Evolutionary conservation across 768 basidiomycete species (phyloP).

Genomic region (Phanerochaete sordida): DNA sequence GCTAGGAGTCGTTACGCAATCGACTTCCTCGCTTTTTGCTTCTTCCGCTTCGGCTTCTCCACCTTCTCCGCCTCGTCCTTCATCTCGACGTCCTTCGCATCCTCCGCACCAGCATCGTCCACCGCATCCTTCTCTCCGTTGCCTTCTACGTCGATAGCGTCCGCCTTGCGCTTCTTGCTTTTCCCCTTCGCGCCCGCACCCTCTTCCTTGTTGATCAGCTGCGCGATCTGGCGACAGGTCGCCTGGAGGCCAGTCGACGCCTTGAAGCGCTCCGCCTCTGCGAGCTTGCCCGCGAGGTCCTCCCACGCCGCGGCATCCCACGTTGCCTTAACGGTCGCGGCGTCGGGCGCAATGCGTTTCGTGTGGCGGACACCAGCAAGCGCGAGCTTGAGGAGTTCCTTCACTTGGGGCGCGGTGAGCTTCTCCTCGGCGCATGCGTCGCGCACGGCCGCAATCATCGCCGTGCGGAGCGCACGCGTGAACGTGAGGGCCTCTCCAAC

Average conservation of each 20-base stretch:
- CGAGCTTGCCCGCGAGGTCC: slow-evolving; percentile 42
- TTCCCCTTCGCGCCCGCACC: slow-evolving; percentile 23
- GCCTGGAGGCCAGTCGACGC: slow-evolving; percentile 56
- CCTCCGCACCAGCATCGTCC: slow-evolving; percentile 39
- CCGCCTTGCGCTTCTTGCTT: slow-evolving; percentile 26
- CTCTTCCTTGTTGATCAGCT: slow-evolving; percentile 14
- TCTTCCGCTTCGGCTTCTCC: slow-evolving; percentile 1
- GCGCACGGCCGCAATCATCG: slow-evolving; percentile 45
- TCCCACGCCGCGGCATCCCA: slow-evolving; percentile 68
- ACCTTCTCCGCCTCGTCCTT: background rate
- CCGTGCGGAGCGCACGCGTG: slow-evolving; percentile 46
- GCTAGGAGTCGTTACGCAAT: background rate
- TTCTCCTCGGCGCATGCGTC: slow-evolving; percentile 43
- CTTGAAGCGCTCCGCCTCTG: slow-evolving; percentile 55
- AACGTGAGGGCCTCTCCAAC: slow-evolving; percentile 43
- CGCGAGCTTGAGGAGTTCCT: slow-evolving; percentile 74
- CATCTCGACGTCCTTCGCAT: slow-evolving; percentile 21
- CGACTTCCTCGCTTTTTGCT: background rate
- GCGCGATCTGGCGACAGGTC: slow-evolving; percentile 62
- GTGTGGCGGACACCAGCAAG: slow-evolving; percentile 64
- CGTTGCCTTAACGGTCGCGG: slow-evolving; percentile 29
- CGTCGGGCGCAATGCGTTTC: slow-evolving; percentile 37
- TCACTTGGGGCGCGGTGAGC: slow-evolving; percentile 63
- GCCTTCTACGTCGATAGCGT: slow-evolving; percentile 13
- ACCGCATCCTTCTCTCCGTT: slow-evolving; percentile 25